Conservation (phyloP, 768 basidiomycete species). For the Kwoniella sp. region DNA sequence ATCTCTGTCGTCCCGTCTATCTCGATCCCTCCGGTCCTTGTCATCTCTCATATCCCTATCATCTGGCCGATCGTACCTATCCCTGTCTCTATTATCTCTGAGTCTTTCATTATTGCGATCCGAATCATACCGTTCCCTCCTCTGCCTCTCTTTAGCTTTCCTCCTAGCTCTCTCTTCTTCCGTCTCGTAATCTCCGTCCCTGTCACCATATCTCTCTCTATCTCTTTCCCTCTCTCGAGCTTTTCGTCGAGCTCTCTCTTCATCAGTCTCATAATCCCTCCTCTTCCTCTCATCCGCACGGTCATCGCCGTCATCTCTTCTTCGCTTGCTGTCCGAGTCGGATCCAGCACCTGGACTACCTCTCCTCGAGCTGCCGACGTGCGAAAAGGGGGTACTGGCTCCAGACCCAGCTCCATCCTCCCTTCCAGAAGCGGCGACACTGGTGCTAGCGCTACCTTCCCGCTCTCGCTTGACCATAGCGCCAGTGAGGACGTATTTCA, state of each 20-base stretch:
- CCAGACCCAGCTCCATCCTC: conserved; percentile 8
- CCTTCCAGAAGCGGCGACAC: conserved; percentile 3
- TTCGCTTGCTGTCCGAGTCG: conserved; percentile 14
- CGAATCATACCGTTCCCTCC: conserved; percentile 14
- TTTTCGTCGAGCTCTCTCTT: conserved; percentile 21
- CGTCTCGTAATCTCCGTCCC: conserved; percentile 33
- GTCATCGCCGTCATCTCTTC: conserved; percentile 27
- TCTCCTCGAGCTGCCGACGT: conserved; percentile 22
- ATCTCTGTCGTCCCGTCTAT: conserved; percentile 5
- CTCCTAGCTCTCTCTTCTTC: conserved; percentile 35
- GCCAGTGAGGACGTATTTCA: conserved; percentile 67
- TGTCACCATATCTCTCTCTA: conserved; percentile 51
- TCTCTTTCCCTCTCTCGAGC: conserved; percentile 10
- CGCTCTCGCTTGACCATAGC: conserved; percentile 68
- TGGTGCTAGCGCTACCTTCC: conserved; percentile 40
- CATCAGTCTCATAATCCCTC: conserved; percentile 15
- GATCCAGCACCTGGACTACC: conserved; percentile 24
- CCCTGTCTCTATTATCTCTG: conserved; percentile 17
- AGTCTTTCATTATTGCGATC: conserved; percentile 16
- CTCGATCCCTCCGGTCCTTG: conserved; percentile 15
- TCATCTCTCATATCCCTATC: conserved; percentile 28
- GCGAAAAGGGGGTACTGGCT: neutral
- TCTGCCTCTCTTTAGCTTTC: conserved; percentile 39
- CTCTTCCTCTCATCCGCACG: conserved; percentile 25
- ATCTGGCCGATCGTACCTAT: conserved; percentile 16